phyloP scores from a whole-genome alignment of 805 yeast species.

The Sugiyamaella floridensis region DNA sequence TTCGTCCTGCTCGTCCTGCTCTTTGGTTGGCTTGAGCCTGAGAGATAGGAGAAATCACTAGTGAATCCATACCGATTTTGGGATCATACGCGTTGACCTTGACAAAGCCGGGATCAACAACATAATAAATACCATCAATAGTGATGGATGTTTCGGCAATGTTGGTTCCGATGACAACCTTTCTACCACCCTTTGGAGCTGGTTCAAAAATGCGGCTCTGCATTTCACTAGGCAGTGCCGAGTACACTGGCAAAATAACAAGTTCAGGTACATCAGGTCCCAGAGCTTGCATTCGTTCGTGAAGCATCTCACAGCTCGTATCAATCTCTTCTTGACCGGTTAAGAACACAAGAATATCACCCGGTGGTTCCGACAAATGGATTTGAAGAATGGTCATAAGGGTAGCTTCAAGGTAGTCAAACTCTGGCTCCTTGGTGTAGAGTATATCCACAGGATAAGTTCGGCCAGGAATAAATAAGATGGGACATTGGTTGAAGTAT shows the following conservation, averaged over 20 bases:
- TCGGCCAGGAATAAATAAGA: constrained; percentile 85
- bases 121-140: constrained; percentile 91
- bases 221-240: constrained; percentile 79
- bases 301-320: constrained; percentile 64
- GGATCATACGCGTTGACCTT: constrained; percentile 89
- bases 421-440: constrained; percentile 81
- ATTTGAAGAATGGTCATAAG: constrained; percentile 82
- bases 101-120: constrained; percentile 91
- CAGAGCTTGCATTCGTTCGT: constrained; percentile 56
- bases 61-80: constrained; percentile 77
- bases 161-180: constrained; percentile 90
- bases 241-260: constrained; percentile 79
- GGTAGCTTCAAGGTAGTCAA: constrained; percentile 86
- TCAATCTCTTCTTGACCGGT: constrained; percentile 98
- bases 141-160: constrained; percentile 97
- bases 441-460: constrained; percentile 85
- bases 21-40: constrained; percentile 94
- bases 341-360: constrained; percentile 79
- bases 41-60: constrained; percentile 82
- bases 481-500: constrained; percentile 78
- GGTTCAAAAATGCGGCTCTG: constrained; percentile 81
- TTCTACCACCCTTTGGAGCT: constrained; percentile 70
- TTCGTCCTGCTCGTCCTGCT: constrained; percentile 97
- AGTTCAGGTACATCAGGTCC: constrained; percentile 55
- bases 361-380: constrained; percentile 56